Evolutionary conservation across 148 eudicot genomes (phyloP), one percentile per base, ranked within the genome.

Genomic region (Rheum nobile): DNA sequence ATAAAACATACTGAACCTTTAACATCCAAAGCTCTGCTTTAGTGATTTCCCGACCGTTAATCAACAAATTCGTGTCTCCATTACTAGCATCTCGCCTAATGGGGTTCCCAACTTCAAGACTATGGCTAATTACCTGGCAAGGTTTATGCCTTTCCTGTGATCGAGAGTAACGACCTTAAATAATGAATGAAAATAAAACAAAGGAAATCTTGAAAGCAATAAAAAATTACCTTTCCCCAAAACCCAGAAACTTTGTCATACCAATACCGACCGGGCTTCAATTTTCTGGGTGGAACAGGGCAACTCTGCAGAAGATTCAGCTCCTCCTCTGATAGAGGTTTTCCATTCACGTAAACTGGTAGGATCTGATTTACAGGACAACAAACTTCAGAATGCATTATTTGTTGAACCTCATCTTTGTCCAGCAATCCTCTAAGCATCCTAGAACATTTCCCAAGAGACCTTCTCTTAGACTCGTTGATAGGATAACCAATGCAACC

Each of bases 191-290:
- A 10, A 55, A 41, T 17, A 41, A 47, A 54, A 31, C 41, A 48
- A 54, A 47, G 7, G 21, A n/a, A 47, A 47, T 47, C 6, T 19
- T 46, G 21, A 13, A 32, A 78, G 42, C 21, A 74, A 74, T 41
- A 16, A 21, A 17, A 39, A 75, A 5, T 2, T 79, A 95, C 98
- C 92, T 90, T 90, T 81, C 98, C 98, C 98, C 98, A 95, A 38
- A 85, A 84, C 72, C 98, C 98, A 39, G 93, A 82, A 32, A 79
- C 82, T 78, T 79, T 91, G 71, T 95, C 98, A 65, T 95, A 95
- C 98, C 98, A 95, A 84, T 89, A 95, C 38, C 44, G 83, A 52
- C 97, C 97, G 0, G 93, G 96, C 68, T 72, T 84, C 9, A 95
- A 82, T 79, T 78, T 90, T 72, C 73, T 86, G 28, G 98, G 98